These are phyloP conservation scores for Tetraselmis striata DNA, from an alignment of 139 green algal genomes.

Conservation along the genomic window DNA sequence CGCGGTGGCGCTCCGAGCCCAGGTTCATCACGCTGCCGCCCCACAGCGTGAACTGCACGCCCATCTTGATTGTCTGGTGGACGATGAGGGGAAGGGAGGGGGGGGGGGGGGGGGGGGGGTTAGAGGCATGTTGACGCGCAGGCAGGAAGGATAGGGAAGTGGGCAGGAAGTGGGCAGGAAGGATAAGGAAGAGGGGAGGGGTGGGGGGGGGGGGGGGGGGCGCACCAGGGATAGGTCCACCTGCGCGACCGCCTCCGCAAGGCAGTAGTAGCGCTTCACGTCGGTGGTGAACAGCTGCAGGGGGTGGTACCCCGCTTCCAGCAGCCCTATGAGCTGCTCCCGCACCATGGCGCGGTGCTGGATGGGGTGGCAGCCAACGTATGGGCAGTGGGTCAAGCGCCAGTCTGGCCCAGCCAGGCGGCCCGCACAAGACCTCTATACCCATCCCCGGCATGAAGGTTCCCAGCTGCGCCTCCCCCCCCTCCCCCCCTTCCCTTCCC, in stretches of 20 bases:
- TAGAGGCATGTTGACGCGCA: conserved; percentile 61
- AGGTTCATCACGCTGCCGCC: conserved; percentile 63
- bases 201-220: background rate
- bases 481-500: too few relatives aligned
- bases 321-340: conserved; percentile 40
- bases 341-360: conserved; percentile 71
- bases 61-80: conserved; percentile 70
- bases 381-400: background rate
- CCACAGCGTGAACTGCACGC: conserved; percentile 78
- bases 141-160: too few relatives aligned
- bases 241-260: conserved; percentile 57
- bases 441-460: too few relatives aligned
- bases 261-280: conserved; percentile 55
- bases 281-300: conserved; percentile 47
- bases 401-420: background rate
- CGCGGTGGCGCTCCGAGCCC: conserved; percentile 60
- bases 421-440: background rate
- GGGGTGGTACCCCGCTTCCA: conserved; percentile 57
- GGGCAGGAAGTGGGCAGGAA: too few relatives aligned
- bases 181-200: background rate
- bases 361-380: conserved; percentile 44
- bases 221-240: conserved; percentile 64
- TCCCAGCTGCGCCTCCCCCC: too few relatives aligned
- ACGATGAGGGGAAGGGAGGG: too few relatives aligned
- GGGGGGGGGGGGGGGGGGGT: conserved; percentile 17